phyloP scores from a whole-genome alignment of 768 basidiomycete genomes.

The Pleurotus giganteus region DNA sequence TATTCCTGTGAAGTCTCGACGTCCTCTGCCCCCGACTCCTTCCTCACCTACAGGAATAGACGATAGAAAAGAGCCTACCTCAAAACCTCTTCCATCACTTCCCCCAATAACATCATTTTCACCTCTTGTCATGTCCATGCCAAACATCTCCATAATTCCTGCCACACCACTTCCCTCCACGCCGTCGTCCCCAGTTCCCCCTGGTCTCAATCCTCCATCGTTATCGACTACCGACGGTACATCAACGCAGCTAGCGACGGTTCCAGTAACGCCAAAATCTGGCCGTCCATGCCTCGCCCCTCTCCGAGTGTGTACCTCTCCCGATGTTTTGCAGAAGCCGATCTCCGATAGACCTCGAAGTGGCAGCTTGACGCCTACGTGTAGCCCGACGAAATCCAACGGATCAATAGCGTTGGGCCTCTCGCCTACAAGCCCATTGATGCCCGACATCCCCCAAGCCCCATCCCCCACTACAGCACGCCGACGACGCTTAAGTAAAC shows the following conservation, averaged over 20 bases:
- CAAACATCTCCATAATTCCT: constrained; percentile 4
- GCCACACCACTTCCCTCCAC: constrained; percentile 2
- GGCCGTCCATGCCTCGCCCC: not conserved
- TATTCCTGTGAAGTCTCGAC: not conserved
- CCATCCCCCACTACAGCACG: constrained; percentile 27
- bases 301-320: constrained; percentile 1
- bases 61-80: not conserved
- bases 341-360: not conserved
- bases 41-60: not conserved
- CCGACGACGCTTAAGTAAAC: constrained; percentile 27
- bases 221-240: not conserved
- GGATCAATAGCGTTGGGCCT: not conserved
- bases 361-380: not conserved
- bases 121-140: constrained; percentile 4
- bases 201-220: not conserved
- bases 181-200: not conserved
- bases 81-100: constrained; percentile 4
- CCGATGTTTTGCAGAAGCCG: constrained; percentile 1
- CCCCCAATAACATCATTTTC: not conserved
- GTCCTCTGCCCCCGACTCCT: constrained; percentile 4
- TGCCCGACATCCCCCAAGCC: constrained; percentile 15
- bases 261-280: not conserved
- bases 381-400: not conserved
- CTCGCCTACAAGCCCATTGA: constrained; percentile 9
- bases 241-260: not conserved